phyloP scores from a whole-genome alignment of 371 early-diverging fungal genomes.

The Circinella minor region DNA sequence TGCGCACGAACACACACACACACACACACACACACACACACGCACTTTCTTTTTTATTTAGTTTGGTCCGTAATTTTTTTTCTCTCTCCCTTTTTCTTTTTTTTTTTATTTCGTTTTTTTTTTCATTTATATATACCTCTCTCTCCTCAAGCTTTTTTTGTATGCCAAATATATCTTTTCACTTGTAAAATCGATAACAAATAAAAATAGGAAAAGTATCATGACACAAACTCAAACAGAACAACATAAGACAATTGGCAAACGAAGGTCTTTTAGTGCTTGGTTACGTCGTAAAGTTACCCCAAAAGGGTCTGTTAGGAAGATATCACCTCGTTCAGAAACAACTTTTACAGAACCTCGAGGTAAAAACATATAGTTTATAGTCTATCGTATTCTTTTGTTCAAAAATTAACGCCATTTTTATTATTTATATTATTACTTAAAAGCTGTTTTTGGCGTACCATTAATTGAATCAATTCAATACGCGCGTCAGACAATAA shows the following conservation, averaged over 20 bases:
- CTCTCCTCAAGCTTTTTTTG: background rate
- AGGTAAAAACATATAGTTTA: background rate
- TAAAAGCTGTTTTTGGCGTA: slow-evolving; percentile 27
- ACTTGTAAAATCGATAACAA: background rate
- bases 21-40: too few relatives aligned
- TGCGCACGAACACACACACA: too few relatives aligned
- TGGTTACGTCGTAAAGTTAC: slow-evolving; percentile 2
- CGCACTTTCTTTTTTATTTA: background rate
- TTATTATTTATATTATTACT: background rate
- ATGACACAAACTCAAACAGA: slow-evolving; percentile 3
- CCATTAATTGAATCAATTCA: slow-evolving; percentile 26
- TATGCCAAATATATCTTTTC: background rate
- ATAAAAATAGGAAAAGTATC: background rate
- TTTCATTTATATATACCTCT: background rate
- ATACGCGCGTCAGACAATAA: slow-evolving; percentile 30
- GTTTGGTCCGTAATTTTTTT: background rate
- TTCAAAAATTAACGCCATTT: background rate
- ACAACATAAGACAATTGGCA: background rate
- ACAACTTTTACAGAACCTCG: background rate
- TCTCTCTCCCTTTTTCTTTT: background rate
- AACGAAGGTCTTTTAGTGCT: slow-evolving; percentile 1
- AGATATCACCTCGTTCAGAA: background rate
- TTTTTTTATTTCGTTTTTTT: background rate
- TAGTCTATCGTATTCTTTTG: too few relatives aligned
- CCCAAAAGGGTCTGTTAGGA: background rate